A percentile compares a stretch with the other conserved stretches of the same genome.
phyloP scores from a whole-genome alignment of 768 basidiomycete species.

The Chiua virens region DNA sequence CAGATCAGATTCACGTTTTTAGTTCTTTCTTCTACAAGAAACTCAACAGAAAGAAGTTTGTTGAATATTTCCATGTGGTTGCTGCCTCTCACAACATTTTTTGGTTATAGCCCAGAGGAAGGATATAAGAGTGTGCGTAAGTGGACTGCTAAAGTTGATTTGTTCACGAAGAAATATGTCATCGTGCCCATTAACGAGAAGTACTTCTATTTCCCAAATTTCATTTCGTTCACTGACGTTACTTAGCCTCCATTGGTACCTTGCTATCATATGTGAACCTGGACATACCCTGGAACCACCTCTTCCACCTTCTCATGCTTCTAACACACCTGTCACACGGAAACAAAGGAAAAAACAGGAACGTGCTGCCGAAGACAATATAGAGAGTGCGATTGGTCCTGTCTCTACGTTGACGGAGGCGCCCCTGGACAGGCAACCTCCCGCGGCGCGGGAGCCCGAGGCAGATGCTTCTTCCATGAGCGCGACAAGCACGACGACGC shows the following conservation, averaged over 20 bases:
- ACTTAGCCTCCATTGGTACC: slow-evolving; percentile 90
- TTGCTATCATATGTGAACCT: slow-evolving; percentile 90
- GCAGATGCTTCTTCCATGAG: slow-evolving; percentile 14
- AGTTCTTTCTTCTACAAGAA: slow-evolving; percentile 99
- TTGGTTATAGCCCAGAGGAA: slow-evolving; percentile 44
- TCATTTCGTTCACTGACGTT: slow-evolving; percentile 2
- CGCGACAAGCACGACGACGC: slow-evolving; percentile 22
- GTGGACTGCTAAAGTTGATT: slow-evolving; percentile 88
- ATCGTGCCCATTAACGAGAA: slow-evolving; percentile 97
- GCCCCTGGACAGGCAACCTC: background rate
- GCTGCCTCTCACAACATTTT: slow-evolving; percentile 12
- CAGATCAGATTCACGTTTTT: slow-evolving; percentile 82
- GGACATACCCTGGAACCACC: slow-evolving; percentile 54
- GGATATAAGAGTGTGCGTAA: slow-evolving; percentile 86
- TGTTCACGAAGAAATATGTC: slow-evolving; percentile 91
- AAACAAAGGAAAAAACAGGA: slow-evolving; percentile 19
- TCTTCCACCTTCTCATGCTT: slow-evolving; percentile 30
- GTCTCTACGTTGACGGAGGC: background rate
- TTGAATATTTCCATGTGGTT: slow-evolving; percentile 1
- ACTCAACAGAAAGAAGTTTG: slow-evolving; percentile 65
- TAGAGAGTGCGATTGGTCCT: background rate
- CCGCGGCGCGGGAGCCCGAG: slow-evolving; percentile 4
- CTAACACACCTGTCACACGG: slow-evolving; percentile 18
- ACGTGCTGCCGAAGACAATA: background rate
- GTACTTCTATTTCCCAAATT: slow-evolving; percentile 44